Base-by-base conservation (phyloP, 768 basidiomycete species). In the Leccinum olivaceopallidum region DNA sequence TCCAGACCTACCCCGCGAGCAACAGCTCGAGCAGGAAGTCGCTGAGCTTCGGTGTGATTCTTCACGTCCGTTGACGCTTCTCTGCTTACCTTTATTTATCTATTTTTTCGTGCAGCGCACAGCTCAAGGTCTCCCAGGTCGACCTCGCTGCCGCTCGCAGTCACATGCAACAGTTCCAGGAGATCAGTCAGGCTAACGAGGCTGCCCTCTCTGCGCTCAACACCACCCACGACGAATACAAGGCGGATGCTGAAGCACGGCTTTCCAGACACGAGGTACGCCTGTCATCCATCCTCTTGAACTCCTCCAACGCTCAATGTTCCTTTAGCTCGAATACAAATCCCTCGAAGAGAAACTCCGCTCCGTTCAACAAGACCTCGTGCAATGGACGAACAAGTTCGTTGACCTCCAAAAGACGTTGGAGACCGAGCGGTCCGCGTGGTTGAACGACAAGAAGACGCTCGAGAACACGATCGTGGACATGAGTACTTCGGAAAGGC, bases 391-490 rank as follows among this genome's bases (percentile, higher is more conserved):
- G 0, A 67, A 75, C 49, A 85, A 85, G 56, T 78, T 83, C 57
- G 78, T 76, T 24, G 85, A 88, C 34, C 73, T 88, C 2, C 87
- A 88, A 62, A 85, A 82, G 56, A 79, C 81, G 6, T 79, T 92
- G 53, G 92, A 94, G 58, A 73, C 74, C 4, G 90, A 94, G 65
- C 85, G 89, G 10, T 72, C 77, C 36, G 83, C 85, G 14, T 94
- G 91, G 87, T 73, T 79, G 5, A 85, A 80, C 55, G 94, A 95
- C 73, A 92, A 92, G 81, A 90, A 84, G 79, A 83, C 80, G 1
- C 80, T 95, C 39, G 92, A 95, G 66, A 90, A 86, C 63, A 87
- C 90, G 13, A 91, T 95, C 59, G 84, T 89, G 30, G 90, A 92
- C 61, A 81, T 95, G 75, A 88, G 82, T 58, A 85, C 84, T 2